Conservation (phyloP, 2,329 filamentous ascomycete genomes). For the Curvularia sp. region DNA sequence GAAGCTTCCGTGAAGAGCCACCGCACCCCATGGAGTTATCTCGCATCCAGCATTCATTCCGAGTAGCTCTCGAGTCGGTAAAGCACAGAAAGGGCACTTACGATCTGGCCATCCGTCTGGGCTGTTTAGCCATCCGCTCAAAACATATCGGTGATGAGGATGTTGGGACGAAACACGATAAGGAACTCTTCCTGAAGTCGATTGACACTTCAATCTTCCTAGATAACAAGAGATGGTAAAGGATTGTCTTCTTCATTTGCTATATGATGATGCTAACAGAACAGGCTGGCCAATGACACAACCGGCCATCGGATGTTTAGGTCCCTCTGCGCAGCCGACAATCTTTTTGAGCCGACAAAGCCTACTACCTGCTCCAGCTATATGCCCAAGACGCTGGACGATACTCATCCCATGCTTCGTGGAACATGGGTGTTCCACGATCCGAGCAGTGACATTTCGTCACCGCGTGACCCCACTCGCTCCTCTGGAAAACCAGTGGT, state of each 20-base stretch:
- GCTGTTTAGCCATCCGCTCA: constrained; percentile 33
- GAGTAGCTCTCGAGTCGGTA: constrained; percentile 29
- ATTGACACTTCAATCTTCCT: constrained; percentile 23
- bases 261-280: constrained; percentile 7
- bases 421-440: constrained; percentile 42
- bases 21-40: constrained; percentile 21
- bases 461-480: constrained; percentile 12
- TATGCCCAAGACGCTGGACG: constrained; percentile 22
- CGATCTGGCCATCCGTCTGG: constrained; percentile 39
- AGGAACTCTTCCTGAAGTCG: constrained; percentile 23
- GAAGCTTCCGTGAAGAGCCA: constrained; percentile 29
- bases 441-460: constrained; percentile 22
- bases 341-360: constrained; percentile 36
- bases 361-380: constrained; percentile 28
- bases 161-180: constrained; percentile 24
- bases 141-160: constrained; percentile 16
- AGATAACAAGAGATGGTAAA: constrained; percentile 36
- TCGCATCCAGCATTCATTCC: constrained; percentile 28
- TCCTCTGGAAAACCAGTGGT: constrained; percentile 20
- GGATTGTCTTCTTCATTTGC: background rate
- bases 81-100: constrained; percentile 35
- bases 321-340: constrained; percentile 24
- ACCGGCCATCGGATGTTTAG: constrained; percentile 31
- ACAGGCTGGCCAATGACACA: constrained; percentile 30
- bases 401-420: constrained; percentile 34